Evolutionary conservation across 768 basidiomycete genomes (phyloP).

Genomic region (Boletus rex-veris): DNA sequence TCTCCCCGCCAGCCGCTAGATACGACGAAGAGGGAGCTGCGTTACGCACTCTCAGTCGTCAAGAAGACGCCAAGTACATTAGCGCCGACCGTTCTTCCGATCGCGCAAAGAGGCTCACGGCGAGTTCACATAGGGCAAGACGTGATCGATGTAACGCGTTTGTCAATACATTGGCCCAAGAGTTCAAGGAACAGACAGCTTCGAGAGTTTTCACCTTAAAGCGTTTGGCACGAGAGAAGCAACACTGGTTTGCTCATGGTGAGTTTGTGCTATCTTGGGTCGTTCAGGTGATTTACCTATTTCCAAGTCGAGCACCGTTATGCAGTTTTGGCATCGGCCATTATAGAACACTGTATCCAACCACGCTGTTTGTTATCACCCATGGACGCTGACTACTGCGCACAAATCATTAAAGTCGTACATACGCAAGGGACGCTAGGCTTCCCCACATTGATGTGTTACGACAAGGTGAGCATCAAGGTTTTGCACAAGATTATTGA

Average conservation of each 20-base stretch:
- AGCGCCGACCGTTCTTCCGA: constrained; percentile 73
- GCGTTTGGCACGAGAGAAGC: constrained; percentile 72
- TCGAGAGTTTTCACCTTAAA: constrained; percentile 73
- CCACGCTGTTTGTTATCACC: constrained; percentile 92
- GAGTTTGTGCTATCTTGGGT: not conserved
- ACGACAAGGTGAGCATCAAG: constrained; percentile 60
- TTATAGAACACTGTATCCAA: constrained; percentile 90
- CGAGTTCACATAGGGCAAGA: constrained; percentile 53
- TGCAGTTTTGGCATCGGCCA: constrained; percentile 49
- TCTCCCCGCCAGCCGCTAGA: constrained; percentile 67
- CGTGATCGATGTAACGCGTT: constrained; percentile 67
- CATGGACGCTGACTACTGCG: constrained; percentile 94
- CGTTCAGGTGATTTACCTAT: constrained; percentile 6
- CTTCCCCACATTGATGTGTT: constrained; percentile 82
- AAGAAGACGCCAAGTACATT: constrained; percentile 62
- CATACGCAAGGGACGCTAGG: constrained; percentile 87
- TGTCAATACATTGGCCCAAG: constrained; percentile 56
- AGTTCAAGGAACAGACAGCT: constrained; percentile 72
- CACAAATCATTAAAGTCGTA: constrained; percentile 83
- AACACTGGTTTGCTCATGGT: constrained; percentile 79
- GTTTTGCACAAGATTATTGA: not conserved
- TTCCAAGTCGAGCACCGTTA: constrained; percentile 35
- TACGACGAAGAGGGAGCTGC: constrained; percentile 77
- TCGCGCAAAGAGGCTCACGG: constrained; percentile 53
- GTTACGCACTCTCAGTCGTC: constrained; percentile 57